Evolutionary conservation across 352 stramenopile species (phyloP).

Genomic region (Peronospora destructor): DNA sequence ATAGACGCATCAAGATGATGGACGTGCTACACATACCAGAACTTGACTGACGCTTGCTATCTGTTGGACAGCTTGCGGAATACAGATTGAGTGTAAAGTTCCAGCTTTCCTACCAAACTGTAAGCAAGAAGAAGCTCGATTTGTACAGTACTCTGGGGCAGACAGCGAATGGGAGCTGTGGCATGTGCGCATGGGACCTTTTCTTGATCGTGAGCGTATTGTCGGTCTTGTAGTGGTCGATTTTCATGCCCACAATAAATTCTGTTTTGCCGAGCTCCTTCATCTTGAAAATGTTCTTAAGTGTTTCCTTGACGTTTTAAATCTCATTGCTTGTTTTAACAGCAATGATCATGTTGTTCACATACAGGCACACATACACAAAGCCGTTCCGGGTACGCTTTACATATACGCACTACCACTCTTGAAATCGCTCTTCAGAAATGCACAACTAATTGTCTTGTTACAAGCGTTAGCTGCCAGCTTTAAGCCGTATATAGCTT

Average conservation of each 20-base stretch:
- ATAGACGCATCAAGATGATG: background rate
- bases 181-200: background rate
- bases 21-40: background rate
- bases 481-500: slow-evolving; percentile 20
- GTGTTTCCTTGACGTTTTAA: slow-evolving; percentile 7
- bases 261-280: too few relatives aligned
- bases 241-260: too few relatives aligned
- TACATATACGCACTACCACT: slow-evolving; percentile 14
- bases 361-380: slow-evolving; percentile 12
- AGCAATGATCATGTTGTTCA: slow-evolving; percentile 12
- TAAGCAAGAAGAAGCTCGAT: background rate
- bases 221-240: too few relatives aligned
- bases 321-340: slow-evolving; percentile 6
- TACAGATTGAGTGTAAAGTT: background rate
- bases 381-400: slow-evolving; percentile 8
- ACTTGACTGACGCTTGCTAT: background rate
- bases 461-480: slow-evolving; percentile 21
- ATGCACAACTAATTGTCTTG: slow-evolving; percentile 15
- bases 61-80: background rate
- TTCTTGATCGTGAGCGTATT: too few relatives aligned
- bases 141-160: background rate
- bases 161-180: background rate
- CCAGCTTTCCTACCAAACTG: background rate
- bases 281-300: too few relatives aligned
- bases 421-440: slow-evolving; percentile 12